Percentiles rank a stretch among this genome's conserved stretches.
Evolutionary conservation across 2,329 filamentous ascomycete species (phyloP).

Genomic region (Colletotrichum sidae): DNA sequence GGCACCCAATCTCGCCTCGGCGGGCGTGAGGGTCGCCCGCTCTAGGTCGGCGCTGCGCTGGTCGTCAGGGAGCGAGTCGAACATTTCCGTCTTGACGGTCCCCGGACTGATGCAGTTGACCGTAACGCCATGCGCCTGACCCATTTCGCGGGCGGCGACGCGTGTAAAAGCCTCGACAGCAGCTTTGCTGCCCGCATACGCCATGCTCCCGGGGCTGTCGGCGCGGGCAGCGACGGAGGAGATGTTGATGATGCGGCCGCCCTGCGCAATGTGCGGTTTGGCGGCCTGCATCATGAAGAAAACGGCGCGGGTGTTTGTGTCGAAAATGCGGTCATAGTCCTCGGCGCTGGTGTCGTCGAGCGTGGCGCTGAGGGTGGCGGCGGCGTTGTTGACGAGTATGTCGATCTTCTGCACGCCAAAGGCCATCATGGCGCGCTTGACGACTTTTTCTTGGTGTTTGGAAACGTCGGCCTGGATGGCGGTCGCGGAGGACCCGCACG

Average conservation of each 20-base stretch:
- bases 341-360: conserved; percentile 37
- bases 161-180: conserved; percentile 39
- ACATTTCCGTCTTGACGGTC: conserved; percentile 38
- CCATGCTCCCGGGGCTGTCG: conserved; percentile 37
- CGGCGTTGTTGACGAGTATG: conserved; percentile 40
- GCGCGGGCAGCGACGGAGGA: conserved; percentile 38
- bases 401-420: conserved; percentile 39
- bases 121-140: conserved; percentile 37
- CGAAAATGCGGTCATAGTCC: conserved; percentile 39
- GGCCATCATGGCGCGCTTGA: conserved; percentile 38
- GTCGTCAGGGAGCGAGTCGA: conserved; percentile 36
- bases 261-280: conserved; percentile 35
- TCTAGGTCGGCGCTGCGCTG: conserved; percentile 35
- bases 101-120: conserved; percentile 39
- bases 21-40: conserved; percentile 35
- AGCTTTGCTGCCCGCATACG: conserved; percentile 38
- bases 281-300: conserved; percentile 39
- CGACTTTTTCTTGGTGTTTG: conserved; percentile 39
- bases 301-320: conserved; percentile 37
- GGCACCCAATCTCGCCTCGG: conserved; percentile 36
- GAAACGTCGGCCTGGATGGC: conserved; percentile 40
- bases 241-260: conserved; percentile 41
- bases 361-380: conserved; percentile 35
- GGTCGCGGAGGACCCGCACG: conserved; percentile 40
- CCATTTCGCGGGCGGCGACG: conserved; percentile 38